Evolutionary conservation across 2,329 filamentous ascomycete genomes (phyloP).

Genomic region (Fusarium luffae): DNA sequence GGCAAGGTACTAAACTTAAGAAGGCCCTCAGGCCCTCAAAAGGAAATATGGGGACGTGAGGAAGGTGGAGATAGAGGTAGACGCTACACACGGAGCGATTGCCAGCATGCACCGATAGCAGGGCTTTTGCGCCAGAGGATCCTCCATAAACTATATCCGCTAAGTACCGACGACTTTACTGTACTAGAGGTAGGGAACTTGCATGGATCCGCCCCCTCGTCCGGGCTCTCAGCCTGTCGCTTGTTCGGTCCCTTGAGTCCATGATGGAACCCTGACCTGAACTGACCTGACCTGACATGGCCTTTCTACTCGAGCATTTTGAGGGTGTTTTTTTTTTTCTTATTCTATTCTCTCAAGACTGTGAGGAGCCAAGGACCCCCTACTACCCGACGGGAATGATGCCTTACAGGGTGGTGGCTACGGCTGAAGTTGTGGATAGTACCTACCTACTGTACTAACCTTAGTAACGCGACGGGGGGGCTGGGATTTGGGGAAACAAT

Average conservation of each 20-base stretch:
- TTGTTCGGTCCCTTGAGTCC: constrained; percentile 33
- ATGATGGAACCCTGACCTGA: constrained; percentile 15
- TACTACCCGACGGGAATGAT: not conserved
- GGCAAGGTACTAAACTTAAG: constrained; percentile 34
- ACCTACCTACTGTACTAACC: not conserved
- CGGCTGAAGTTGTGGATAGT: constrained; percentile 18
- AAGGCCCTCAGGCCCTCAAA: constrained; percentile 20
- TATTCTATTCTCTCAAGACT: constrained; percentile 4
- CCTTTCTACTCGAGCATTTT: constrained; percentile 1
- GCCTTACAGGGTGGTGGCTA: constrained; percentile 1
- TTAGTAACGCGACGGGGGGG: not conserved
- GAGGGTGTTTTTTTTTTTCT: constrained; percentile 9
- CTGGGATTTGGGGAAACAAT: constrained; percentile 30
- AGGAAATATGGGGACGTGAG: constrained; percentile 29
- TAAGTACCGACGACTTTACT: constrained; percentile 25
- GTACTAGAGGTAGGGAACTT: not conserved
- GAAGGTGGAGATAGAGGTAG: constrained; percentile 26
- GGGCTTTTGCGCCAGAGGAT: constrained; percentile 12
- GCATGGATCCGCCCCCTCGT: constrained; percentile 5
- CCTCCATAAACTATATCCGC: constrained; percentile 3
- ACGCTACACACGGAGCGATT: constrained; percentile 25
- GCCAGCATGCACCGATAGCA: constrained; percentile 15
- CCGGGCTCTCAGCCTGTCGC: constrained; percentile 25
- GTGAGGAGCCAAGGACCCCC: constrained; percentile 4
- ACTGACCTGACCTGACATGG: not conserved